Percentiles rank a stretch among this genome's conserved stretches.
These are phyloP conservation scores for Rubroboletus pulcherrimus DNA, from an alignment of 768 basidiomycete genomes.

Conservation along the genomic window DNA sequence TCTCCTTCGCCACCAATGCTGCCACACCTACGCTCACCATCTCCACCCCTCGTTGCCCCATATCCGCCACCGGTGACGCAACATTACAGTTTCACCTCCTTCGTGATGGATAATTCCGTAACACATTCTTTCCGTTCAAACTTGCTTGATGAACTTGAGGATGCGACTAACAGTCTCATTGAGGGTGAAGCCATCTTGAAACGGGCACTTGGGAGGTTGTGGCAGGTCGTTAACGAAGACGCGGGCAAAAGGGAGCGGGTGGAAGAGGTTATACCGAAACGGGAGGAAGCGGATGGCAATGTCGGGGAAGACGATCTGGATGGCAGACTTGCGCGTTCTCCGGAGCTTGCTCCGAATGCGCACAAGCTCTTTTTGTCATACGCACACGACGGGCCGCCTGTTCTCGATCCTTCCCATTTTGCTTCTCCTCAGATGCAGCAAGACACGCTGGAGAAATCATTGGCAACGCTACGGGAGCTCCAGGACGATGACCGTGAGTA, in stretches of 20 bases:
- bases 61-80: constrained; percentile 65
- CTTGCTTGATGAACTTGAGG: constrained; percentile 73
- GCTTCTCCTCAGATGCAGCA: constrained; percentile 62
- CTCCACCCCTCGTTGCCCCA: constrained; percentile 74
- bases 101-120: constrained; percentile 81
- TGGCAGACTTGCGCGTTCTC: constrained; percentile 52
- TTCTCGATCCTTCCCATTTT: constrained; percentile 61
- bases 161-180: constrained; percentile 78
- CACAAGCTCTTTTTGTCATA: constrained; percentile 67
- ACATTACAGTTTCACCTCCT: constrained; percentile 76
- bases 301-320: constrained; percentile 36
- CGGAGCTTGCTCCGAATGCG: constrained; percentile 59
- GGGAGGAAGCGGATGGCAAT: constrained; percentile 63
- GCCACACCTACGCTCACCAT: constrained; percentile 73
- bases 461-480: constrained; percentile 71
- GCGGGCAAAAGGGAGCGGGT: constrained; percentile 38
- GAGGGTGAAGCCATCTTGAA: constrained; percentile 76
- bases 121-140: constrained; percentile 81
- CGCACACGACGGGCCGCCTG: constrained; percentile 41
- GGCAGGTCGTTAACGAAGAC: constrained; percentile 79
- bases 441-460: constrained; percentile 68
- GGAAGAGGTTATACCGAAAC: constrained; percentile 57
- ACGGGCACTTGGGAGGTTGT: constrained; percentile 72
- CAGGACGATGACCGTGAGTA: constrained; percentile 88
- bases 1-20: constrained; percentile 71